These are phyloP conservation scores for Ormosia semicastrata DNA, from an alignment of 306 rosid genomes.

Conservation along the genomic window DNA sequence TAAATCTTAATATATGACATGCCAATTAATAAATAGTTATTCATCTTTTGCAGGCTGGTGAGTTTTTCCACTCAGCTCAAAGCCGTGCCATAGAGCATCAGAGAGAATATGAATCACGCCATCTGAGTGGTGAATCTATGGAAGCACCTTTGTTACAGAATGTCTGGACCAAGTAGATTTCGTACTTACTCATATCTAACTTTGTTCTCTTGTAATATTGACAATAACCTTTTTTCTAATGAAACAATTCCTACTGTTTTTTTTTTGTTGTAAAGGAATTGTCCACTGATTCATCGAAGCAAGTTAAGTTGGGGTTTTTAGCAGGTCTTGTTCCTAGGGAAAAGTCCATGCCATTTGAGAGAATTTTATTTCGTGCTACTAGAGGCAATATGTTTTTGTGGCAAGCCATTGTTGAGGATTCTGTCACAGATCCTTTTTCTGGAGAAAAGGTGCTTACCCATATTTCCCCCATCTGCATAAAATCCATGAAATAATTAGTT, in stretches of 20 bases:
- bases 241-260: slow-evolving; percentile 18
- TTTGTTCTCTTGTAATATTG: slow-evolving; percentile 12
- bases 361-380: slow-evolving; percentile 84
- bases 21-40: slow-evolving; percentile 10
- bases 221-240: not conserved
- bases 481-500: slow-evolving; percentile 13
- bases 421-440: slow-evolving; percentile 72
- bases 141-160: slow-evolving; percentile 59
- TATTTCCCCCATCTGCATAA: not conserved
- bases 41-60: slow-evolving; percentile 66
- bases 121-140: slow-evolving; percentile 54
- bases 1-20: slow-evolving; percentile 3
- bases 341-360: slow-evolving; percentile 76
- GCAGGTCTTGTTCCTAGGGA: slow-evolving; percentile 90
- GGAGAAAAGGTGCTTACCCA: slow-evolving; percentile 77
- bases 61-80: slow-evolving; percentile 67
- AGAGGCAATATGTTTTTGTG: slow-evolving; percentile 87
- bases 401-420: slow-evolving; percentile 68
- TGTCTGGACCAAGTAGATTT: slow-evolving; percentile 74
- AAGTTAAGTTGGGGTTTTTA: slow-evolving; percentile 71
- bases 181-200: slow-evolving; percentile 14
- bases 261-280: slow-evolving; percentile 57
- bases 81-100: slow-evolving; percentile 61
- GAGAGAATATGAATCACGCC: slow-evolving; percentile 62
- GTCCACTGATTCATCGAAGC: slow-evolving; percentile 65